Evolutionary conservation across 2,329 filamentous ascomycete species (phyloP), one percentile per base, ranked within the genome.

Genomic region (Raffaelea ambrosiae): DNA sequence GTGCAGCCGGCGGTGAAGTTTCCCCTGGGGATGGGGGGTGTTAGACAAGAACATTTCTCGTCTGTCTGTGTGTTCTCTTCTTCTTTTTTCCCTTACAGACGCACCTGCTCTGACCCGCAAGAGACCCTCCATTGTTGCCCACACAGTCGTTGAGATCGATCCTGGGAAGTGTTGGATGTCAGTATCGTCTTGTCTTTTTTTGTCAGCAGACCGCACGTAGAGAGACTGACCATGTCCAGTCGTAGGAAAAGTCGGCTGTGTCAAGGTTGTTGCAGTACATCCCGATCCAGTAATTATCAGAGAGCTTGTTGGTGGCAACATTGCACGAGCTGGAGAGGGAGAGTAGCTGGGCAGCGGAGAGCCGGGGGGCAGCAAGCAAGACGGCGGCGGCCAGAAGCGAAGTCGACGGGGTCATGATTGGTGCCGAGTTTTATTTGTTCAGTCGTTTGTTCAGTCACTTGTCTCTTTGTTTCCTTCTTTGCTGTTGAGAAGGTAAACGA

Each of bases 191-290:
- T 11, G 16, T 4, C 13, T n/a, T 13, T 8, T 20, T 5, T 40
- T 36, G 23, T 43, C 22, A 5, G 8, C n/a, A n/a, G n/a, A n/a
- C n/a, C n/a, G n/a, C n/a, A n/a, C n/a, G n/a, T n/a, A 33, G 19
- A 21, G 23, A 10, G 14, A 13, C 56, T 53, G 55, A 66, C 66
- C 62, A 66, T 13, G 66, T 62, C 63, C 66, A 70, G 46, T 67
- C 64, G 54, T 67, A 69, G 20, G 57, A 61, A 48, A 58, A 68
- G 5, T 57, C 39, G 1, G 51, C 57, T 51, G 56, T 59, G 52
- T 67, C 53, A 40, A 64, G 52, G 44, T 67, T 65, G 49, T 65
- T 63, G 58, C 67, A 70, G 53, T 66, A 69, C 54, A 66, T 58
- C 29, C 65, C 65, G 1, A 70, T 61, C 48, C 55, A 63, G 48